Evolutionary conservation across 2,329 filamentous ascomycete genomes (phyloP).

Genomic region (Clarireedia hainanense): DNA sequence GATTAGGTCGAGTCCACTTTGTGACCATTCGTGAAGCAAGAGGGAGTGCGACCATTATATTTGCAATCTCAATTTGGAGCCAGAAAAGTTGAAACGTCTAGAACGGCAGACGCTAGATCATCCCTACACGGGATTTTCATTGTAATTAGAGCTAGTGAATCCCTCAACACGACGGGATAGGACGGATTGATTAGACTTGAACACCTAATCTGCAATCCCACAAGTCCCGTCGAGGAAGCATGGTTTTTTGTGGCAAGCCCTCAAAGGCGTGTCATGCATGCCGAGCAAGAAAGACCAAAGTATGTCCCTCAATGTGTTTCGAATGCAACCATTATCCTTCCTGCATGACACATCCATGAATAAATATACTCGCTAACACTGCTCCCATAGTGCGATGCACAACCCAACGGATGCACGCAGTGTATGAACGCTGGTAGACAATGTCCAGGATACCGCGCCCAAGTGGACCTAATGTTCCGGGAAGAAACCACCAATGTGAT

Average conservation of each 20-base stretch:
- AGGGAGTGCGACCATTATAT: too few relatives aligned
- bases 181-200: too few relatives aligned
- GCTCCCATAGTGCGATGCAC: slow-evolving; percentile 42
- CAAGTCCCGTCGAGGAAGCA: slow-evolving; percentile 18
- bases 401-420: slow-evolving; percentile 44
- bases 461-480: slow-evolving; percentile 50
- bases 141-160: too few relatives aligned
- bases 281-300: slow-evolving; percentile 47
- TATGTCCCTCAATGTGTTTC: slow-evolving; percentile 21
- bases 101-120: too few relatives aligned
- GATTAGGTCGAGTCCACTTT: background rate
- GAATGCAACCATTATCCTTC: background rate
- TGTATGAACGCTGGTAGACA: slow-evolving; percentile 43
- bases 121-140: too few relatives aligned
- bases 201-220: too few relatives aligned
- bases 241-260: slow-evolving; percentile 52
- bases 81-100: too few relatives aligned
- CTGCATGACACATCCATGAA: background rate
- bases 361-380: background rate
- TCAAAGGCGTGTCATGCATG: slow-evolving; percentile 50
- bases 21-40: too few relatives aligned
- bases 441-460: slow-evolving; percentile 49
- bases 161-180: too few relatives aligned
- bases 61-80: too few relatives aligned
- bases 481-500: slow-evolving; percentile 49